Evolutionary conservation across 176 grass and related monocot species (phyloP), one percentile per base, ranked within the genome.

Genomic region (Aegilops sharonensis): DNA sequence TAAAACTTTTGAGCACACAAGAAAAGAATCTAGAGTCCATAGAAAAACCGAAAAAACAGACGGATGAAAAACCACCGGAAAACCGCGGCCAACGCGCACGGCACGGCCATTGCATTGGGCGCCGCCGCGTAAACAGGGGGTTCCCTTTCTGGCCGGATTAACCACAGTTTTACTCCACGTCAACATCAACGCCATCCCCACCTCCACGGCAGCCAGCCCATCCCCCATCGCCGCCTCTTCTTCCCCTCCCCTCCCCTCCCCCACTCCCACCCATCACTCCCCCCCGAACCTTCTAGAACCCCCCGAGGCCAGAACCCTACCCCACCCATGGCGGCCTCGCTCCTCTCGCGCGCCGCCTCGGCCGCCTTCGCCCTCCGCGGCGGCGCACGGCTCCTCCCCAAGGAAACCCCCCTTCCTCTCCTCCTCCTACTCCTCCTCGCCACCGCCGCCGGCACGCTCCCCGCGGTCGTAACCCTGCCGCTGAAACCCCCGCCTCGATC

Each of bases 371-470:
- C 80, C 14, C 47, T 86, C 45, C 86, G 91, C 64, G 83, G 88
- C 59, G 78, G 74, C n/a, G 75, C 67, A 32, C 81, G 42, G 82
- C 77, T 88, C 52, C n/a, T 85, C 31, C 40, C 81, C 73, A 87
- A 94, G 92, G 94, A 97, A 97, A 85, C 80, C 75, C 86, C 61
- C 71, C 90, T 94, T 94, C 83, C 75, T 52, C 80, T 64, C 0
- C 64, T 82, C 18, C 40, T 65, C 0, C 10, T 75, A 0, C n/a
- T 81, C 0, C 7, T 56, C 4, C 27, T 77, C 45, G 0, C 60
- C 67, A 0, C 23, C 87, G 34, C 64, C 83, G 18, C 82, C 81
- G 87, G 83, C 79, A 84, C 85, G 74, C 89, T 81, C 70, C 86
- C 48, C 85, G 83, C 85, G 87, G 84, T 84, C 89, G 81, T 84